A percentile compares a stretch with the other conserved stretches of the same genome.
Evolutionary conservation across 257 asterid species (phyloP).

Genomic region (Coffea canephora): DNA sequence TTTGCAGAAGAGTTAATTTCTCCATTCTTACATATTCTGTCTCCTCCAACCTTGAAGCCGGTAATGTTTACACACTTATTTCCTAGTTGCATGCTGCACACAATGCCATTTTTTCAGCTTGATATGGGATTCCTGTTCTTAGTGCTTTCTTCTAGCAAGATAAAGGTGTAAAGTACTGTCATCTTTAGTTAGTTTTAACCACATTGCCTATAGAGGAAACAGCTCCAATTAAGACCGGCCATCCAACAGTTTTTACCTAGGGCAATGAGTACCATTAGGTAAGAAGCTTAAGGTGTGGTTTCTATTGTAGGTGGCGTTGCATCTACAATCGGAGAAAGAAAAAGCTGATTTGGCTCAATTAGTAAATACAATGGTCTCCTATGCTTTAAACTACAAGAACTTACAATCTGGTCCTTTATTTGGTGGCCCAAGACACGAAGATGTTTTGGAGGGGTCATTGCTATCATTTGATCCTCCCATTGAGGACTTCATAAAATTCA

Average conservation of each 20-base stretch:
- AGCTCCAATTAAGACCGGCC: neutral
- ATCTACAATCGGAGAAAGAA: constrained; percentile 80
- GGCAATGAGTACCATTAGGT: constrained; percentile 4
- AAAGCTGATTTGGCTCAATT: constrained; percentile 55
- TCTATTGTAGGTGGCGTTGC: constrained; percentile 69
- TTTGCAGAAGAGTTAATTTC: constrained; percentile 81
- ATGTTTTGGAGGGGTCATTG: constrained; percentile 50
- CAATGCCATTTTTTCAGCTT: neutral
- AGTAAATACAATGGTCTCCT: constrained; percentile 80
- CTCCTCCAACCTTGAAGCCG: constrained; percentile 87
- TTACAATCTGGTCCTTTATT: constrained; percentile 50
- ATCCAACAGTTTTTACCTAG: neutral
- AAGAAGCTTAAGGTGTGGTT: constrained; percentile 26
- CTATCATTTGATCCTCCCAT: constrained; percentile 85
- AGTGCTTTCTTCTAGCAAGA: neutral
- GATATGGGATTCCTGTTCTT: too few species aligned
- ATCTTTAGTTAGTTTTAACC: neutral
- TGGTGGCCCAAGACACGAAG: constrained; percentile 45
- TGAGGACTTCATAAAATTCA: constrained; percentile 55
- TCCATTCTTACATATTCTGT: constrained; percentile 73
- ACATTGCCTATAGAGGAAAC: neutral
- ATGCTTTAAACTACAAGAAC: constrained; percentile 76
- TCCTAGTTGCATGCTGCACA: neutral
- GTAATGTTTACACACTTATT: constrained; percentile 36
- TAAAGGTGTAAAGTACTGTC: neutral